Evolutionary conservation across 2,329 filamentous ascomycete genomes (phyloP).

Genomic region (Daldinia sp.): DNA sequence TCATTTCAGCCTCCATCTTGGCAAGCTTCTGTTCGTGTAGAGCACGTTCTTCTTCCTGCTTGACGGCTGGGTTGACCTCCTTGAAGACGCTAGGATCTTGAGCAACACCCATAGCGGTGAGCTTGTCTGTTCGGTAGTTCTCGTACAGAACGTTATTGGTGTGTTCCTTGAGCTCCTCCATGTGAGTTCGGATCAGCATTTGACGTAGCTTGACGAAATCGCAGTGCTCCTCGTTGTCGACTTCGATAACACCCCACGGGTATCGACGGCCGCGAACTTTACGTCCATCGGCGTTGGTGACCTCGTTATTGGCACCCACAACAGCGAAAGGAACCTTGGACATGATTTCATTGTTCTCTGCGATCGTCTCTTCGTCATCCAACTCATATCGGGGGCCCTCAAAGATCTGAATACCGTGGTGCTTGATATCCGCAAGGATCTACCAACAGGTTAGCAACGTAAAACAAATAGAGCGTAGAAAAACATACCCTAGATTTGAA

Average conservation of each 20-base stretch:
- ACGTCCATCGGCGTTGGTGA: conserved; percentile 89
- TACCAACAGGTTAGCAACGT: conserved; percentile 55
- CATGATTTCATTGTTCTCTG: conserved; percentile 99
- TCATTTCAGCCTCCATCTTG: conserved; percentile 99
- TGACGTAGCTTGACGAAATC: conserved; percentile 99
- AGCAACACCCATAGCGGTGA: conserved; percentile 97
- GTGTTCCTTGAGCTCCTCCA: conserved; percentile 99
- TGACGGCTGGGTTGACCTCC: conserved; percentile 99
- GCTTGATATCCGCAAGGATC: conserved; percentile 97
- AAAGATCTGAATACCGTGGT: conserved; percentile 98
- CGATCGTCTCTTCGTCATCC: conserved; percentile 99
- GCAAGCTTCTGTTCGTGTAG: conserved; percentile 99
- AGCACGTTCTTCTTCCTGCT: conserved; percentile 98
- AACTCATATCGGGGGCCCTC: conserved; percentile 98
- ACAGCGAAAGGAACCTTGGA: conserved; percentile 99
- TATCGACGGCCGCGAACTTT: conserved; percentile 96
- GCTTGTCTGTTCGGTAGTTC: conserved; percentile 99
- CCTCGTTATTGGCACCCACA: conserved; percentile 95
- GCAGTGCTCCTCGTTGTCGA: conserved; percentile 99
- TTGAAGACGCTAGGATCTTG: conserved; percentile 99
- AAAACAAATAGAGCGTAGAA: neutral
- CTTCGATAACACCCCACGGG: conserved; percentile 98
- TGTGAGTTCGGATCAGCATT: conserved; percentile 99
- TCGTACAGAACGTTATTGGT: conserved; percentile 99
- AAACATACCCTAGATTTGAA: conserved; percentile 95